Evolutionary conservation across 441 rosid species (phyloP), one percentile per base, ranked within the genome.

Genomic region (Mallotus repandus): DNA sequence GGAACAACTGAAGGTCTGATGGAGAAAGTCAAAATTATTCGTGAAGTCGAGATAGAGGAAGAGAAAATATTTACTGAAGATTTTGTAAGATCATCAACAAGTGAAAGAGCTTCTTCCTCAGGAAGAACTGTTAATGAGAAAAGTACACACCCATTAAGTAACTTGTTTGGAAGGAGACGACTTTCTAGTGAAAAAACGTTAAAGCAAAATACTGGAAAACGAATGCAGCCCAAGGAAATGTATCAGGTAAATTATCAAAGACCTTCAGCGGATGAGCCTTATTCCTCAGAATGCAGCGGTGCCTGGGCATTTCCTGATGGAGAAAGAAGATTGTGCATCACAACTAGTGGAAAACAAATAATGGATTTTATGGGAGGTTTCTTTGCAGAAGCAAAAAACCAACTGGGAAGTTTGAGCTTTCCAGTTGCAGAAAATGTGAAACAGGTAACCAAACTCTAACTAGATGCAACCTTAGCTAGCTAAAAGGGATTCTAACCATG

Each of bases 241-340:
- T 70, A 57, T 59, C 65, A 81, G 48, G 22, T 56, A n/a, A 61
- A 65, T 14, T 69, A 21, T 70, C 72, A 19, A 57, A 74, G 63
- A 53, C 63, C 61, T 68, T 76, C 80, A 63, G 79, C 77, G 73
- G 76, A 79, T 72, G 76, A 78, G 14, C 72, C 66, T 50, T 62
- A 71, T 79, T 75, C 78, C 50, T 77, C 76, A 61, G 82, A 84
- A 78, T 75, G 79, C 68, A 76, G 85, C 12, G 87, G 87, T 50
- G 84, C 81, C 63, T 91, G 99, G 98, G 84, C 90, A 79, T 95
- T 87, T 69, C 92, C 94, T 2, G 88, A 81, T 60, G 91, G 84
- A 75, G 78, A 83, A 57, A 85, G 78, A 60, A 68, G 72, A 72
- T 67, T 80, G 59, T 86, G 90, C 70, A 68, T 83, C 57, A 85